phyloP scores from a whole-genome alignment of 2,329 filamentous ascomycete genomes.

The Calonectria pauciramosa region DNA sequence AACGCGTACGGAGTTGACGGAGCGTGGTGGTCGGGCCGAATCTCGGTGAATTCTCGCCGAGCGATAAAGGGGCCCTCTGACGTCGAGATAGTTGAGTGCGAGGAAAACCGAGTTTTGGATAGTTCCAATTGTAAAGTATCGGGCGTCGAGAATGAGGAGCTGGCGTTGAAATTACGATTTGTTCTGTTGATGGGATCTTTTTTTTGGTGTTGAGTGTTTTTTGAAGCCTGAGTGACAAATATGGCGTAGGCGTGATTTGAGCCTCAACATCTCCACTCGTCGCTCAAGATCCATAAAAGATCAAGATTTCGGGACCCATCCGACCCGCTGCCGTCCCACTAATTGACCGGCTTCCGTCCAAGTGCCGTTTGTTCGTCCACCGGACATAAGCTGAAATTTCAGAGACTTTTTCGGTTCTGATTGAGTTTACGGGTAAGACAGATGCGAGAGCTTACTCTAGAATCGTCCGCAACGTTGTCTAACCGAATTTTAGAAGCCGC shows the following conservation, averaged over 20 bases:
- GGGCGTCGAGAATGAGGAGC: background rate
- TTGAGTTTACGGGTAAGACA: background rate
- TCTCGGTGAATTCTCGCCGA: slow-evolving; percentile 30
- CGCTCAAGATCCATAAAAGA: slow-evolving; percentile 18
- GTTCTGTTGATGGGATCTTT: background rate
- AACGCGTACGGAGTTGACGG: slow-evolving; percentile 19
- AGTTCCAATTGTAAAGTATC: background rate
- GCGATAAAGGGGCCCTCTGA: slow-evolving; percentile 1
- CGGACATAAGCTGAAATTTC: background rate
- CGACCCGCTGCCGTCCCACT: slow-evolving; percentile 16
- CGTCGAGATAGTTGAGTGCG: background rate
- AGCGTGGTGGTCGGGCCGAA: slow-evolving; percentile 29
- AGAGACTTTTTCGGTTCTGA: background rate
- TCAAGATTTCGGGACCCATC: slow-evolving; percentile 21
- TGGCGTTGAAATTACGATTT: too few species aligned
- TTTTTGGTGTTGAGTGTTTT: background rate
- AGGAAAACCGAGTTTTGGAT: background rate
- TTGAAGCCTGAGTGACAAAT: background rate
- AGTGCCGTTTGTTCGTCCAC: slow-evolving; percentile 4
- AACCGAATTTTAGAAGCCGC: background rate
- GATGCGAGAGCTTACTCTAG: background rate
- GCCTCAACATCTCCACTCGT: slow-evolving; percentile 24
- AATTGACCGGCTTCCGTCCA: slow-evolving; percentile 17
- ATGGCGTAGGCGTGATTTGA: slow-evolving; percentile 15
- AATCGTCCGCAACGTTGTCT: background rate